These are phyloP conservation scores for Calonectria multiphialidica DNA, from an alignment of 2,329 filamentous ascomycete genomes.

Conservation along the genomic window DNA sequence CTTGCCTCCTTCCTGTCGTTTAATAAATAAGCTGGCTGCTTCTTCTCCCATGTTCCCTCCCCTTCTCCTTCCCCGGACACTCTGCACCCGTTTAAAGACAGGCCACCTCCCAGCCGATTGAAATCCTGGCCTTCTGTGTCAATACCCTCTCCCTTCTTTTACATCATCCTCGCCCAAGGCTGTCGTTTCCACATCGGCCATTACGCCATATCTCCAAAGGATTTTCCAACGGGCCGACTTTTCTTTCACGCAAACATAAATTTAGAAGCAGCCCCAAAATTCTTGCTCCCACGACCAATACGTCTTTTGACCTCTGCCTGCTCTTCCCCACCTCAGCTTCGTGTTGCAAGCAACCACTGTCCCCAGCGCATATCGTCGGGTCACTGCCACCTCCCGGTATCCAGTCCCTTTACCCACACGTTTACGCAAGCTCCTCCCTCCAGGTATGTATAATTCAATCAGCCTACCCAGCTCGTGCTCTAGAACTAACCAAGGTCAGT, in stretches of 20 bases:
- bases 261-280: not conserved
- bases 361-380: conserved; percentile 30
- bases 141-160: not conserved
- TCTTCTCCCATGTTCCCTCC: conserved; percentile 30
- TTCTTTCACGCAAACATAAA: not conserved
- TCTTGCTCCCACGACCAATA: not conserved
- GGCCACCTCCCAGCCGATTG: not conserved
- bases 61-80: conserved; percentile 30
- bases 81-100: conserved; percentile 8
- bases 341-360: conserved; percentile 3
- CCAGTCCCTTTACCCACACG: conserved; percentile 36
- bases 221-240: not conserved
- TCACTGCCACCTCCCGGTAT: conserved; percentile 32
- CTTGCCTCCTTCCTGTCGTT: conserved; percentile 36
- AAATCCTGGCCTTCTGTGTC: not conserved
- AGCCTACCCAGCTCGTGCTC: not conserved
- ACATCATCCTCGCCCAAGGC: not conserved
- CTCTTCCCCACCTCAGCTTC: conserved; percentile 6
- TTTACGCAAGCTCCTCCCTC: conserved; percentile 42
- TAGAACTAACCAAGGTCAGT: conserved; percentile 24
- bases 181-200: not conserved
- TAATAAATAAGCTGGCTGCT: conserved; percentile 31
- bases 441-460: conserved; percentile 37
- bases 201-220: conserved; percentile 1
- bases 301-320: not conserved